phyloP scores from a whole-genome alignment of 1,139 yeast species.

The Petasospora rhodanensis region DNA sequence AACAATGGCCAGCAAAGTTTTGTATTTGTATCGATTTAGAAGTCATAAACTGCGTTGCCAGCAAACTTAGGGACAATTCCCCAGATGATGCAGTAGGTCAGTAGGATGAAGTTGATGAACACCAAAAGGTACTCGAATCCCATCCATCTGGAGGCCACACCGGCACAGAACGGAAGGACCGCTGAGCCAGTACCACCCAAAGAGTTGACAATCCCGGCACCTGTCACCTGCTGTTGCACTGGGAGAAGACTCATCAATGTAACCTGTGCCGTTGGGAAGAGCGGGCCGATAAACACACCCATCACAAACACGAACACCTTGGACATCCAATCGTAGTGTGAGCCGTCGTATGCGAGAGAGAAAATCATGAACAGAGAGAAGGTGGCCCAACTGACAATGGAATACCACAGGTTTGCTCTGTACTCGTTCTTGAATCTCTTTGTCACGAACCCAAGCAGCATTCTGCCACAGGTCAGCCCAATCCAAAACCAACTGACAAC shows the following conservation, averaged over 20 bases:
- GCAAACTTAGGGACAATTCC: conserved; percentile 24
- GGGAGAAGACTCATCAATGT: conserved; percentile 64
- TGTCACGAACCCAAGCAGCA: conserved; percentile 56
- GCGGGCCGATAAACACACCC: conserved; percentile 75
- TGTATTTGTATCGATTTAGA: too few relatives aligned
- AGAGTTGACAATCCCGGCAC: conserved; percentile 74
- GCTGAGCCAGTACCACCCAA: conserved; percentile 84
- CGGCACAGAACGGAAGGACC: conserved; percentile 58
- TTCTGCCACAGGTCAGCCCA: conserved; percentile 61
- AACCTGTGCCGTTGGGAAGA: conserved; percentile 72
- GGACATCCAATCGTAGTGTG: conserved; percentile 4
- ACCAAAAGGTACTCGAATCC: conserved; percentile 29
- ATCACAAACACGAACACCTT: conserved; percentile 40
- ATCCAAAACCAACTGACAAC: conserved; percentile 64
- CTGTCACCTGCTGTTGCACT: conserved; percentile 53
- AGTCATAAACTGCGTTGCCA: conserved; percentile 2
- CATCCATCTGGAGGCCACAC: conserved; percentile 34
- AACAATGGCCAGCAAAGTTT: too few relatives aligned
- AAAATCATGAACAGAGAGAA: conserved; percentile 22
- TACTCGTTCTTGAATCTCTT: conserved; percentile 45
- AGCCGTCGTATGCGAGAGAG: conserved; percentile 10
- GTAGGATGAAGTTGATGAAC: conserved; percentile 25
- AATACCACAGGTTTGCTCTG: conserved; percentile 43
- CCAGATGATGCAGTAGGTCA: conserved; percentile 30
- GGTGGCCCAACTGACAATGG: conserved; percentile 21